phyloP scores from a whole-genome alignment of 257 asterid species.

The Capsicum pubescens region DNA sequence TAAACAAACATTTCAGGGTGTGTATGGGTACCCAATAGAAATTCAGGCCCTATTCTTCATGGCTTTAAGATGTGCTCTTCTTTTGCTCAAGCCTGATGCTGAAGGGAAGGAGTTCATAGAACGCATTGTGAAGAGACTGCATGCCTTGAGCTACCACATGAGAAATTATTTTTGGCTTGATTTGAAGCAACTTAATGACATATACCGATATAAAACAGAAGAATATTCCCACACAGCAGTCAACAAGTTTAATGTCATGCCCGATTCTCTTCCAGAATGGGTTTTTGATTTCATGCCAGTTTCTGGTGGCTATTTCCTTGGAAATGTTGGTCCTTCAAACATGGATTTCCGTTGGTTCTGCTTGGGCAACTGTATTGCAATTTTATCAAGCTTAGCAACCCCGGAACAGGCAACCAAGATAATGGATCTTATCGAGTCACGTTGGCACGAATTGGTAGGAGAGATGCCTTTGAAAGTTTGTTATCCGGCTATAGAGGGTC shows the following conservation, averaged over 20 bases:
- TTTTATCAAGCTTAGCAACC: slow-evolving; percentile 66
- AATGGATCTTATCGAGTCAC: slow-evolving; percentile 74
- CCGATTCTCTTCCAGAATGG: slow-evolving; percentile 81
- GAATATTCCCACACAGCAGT: slow-evolving; percentile 82
- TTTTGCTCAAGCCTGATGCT: slow-evolving; percentile 61
- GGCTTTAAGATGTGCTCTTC: slow-evolving; percentile 72
- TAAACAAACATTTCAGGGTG: slow-evolving; percentile 50
- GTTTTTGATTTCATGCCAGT: slow-evolving; percentile 72
- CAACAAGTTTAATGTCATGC: slow-evolving; percentile 72
- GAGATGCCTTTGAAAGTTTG: slow-evolving; percentile 82
- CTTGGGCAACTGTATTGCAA: slow-evolving; percentile 71
- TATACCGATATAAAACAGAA: slow-evolving; percentile 70
- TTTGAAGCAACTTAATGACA: slow-evolving; percentile 67
- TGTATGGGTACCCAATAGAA: slow-evolving; percentile 75
- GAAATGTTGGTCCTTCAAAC: slow-evolving; percentile 70
- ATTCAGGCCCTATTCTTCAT: slow-evolving; percentile 73
- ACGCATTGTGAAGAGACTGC: slow-evolving; percentile 61
- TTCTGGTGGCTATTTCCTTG: slow-evolving; percentile 69
- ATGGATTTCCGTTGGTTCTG: slow-evolving; percentile 84
- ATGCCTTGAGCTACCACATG: slow-evolving; percentile 76
- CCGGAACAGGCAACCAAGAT: slow-evolving; percentile 63
- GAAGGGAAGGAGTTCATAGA: slow-evolving; percentile 69
- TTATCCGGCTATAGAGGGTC: slow-evolving; percentile 75
- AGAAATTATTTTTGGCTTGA: slow-evolving; percentile 78
- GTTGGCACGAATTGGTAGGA: slow-evolving; percentile 74